Base-by-base conservation (phyloP, 305 asterid genomes). In the Rubia tinctorum region DNA sequence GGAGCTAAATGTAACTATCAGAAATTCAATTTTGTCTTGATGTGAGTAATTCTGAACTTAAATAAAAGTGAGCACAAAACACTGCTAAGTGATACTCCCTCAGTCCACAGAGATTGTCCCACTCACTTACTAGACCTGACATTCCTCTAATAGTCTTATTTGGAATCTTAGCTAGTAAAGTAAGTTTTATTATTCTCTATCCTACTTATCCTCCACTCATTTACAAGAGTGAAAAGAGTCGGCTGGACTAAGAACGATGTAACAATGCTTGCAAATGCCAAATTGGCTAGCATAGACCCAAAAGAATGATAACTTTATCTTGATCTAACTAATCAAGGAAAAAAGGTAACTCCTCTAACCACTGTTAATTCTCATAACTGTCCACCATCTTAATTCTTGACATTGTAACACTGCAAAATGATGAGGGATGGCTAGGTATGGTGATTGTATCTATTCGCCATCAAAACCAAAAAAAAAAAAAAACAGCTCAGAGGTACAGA, bases 11-110 rank as follows among this genome's bases (percentile, higher is more conserved):
- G 14, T 15, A 65, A 71, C 13, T n/a, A 42, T 43, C 23, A 65
- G 68, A 71, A 56, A 71, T 63, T 53, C 39, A 51, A 6, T 20
- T 5, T 61, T 37, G 66, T 69, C 42, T 45, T n/a, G 34, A 37
- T 4, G 39, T 22, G 12, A 13, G 18, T 6, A 49, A 15, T 49
- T 49, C 4, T 30, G 43, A 68, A 67, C 12, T 49, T 45, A 25
- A 23, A 44, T 3, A 47, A 25, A 47, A 6, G 14, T 45, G 45
- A 17, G 40, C 51, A 45, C 61, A 49, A n/a, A 17, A 18, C 3
- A 15, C 18, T 13, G 55, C n/a, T 47, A 14, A 13, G 55, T 47
- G 55, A 13, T 3, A 49, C 56, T 49, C n/a, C 55, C 55, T 14
- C 15, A 49, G 18, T 49, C 15, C 56, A 17, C n/a, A 49, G 56